Percentiles rank a stretch among this genome's conserved stretches.
Evolutionary conservation across 1,284 basidiomycete species (phyloP).

Genomic region (Apiotrichum laibachii): DNA sequence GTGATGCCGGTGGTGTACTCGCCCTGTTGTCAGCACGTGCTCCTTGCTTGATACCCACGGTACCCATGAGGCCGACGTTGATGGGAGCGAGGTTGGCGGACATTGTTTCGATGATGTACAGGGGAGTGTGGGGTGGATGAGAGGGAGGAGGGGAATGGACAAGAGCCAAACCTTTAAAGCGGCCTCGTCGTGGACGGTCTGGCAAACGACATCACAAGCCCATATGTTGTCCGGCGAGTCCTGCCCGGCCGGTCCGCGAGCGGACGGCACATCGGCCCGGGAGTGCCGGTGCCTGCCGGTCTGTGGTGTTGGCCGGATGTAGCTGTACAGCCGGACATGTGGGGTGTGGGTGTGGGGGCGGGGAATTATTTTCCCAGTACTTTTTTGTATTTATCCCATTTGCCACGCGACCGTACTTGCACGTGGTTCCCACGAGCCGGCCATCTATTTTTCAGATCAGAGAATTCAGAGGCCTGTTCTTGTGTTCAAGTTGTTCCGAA

Average conservation of each 20-base stretch:
- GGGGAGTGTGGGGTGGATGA: background rate
- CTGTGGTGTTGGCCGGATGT: background rate
- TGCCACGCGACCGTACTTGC: no score
- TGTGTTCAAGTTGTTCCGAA: background rate
- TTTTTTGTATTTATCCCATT: no score
- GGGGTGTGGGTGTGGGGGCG: no score
- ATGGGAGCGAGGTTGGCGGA: constrained; percentile 37
- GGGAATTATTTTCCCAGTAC: no score
- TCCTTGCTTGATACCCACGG: constrained; percentile 34
- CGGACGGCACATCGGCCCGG: background rate
- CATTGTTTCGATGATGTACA: background rate
- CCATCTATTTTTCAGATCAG: background rate
- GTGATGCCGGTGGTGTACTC: constrained; percentile 94
- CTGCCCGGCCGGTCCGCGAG: background rate
- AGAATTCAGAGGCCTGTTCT: background rate
- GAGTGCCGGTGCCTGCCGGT: background rate
- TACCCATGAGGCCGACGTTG: constrained; percentile 49
- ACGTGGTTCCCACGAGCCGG: no score
- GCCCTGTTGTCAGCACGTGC: constrained; percentile 26
- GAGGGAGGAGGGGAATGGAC: background rate
- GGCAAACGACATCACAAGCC: no score
- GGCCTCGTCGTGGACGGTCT: background rate
- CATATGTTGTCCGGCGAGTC: background rate
- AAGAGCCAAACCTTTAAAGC: background rate
- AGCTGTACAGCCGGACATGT: background rate